Evolutionary conservation across 1,284 basidiomycete species (phyloP).

Genomic region (Pseudozyma sp.): DNA sequence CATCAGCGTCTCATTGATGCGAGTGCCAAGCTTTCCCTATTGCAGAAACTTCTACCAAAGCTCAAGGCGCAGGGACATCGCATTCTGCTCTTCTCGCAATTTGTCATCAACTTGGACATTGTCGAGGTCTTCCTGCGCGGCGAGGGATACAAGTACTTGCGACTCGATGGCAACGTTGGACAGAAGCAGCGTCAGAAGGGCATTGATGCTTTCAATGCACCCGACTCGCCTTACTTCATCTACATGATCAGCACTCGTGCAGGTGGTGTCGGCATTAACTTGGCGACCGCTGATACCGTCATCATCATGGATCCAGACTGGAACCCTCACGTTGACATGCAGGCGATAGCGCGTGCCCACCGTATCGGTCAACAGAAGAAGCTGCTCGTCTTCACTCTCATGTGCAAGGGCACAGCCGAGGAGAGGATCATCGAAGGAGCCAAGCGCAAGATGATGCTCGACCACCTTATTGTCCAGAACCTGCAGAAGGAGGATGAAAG

Average conservation of each 20-base stretch:
- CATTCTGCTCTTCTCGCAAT: constrained; percentile 65
- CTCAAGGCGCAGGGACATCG: constrained; percentile 67
- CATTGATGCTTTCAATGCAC: constrained; percentile 92
- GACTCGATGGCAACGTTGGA: constrained; percentile 57
- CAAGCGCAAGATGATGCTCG: constrained; percentile 67
- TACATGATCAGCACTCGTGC: constrained; percentile 68
- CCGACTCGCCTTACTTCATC: constrained; percentile 76
- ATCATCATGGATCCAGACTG: constrained; percentile 94
- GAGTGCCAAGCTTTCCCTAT: constrained; percentile 77
- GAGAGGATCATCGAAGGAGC: constrained; percentile 68
- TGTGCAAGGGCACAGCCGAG: constrained; percentile 69
- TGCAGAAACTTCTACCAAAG: constrained; percentile 66
- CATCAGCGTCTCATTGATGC: constrained; percentile 85
- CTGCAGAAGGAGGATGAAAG: constrained; percentile 57
- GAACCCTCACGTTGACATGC: constrained; percentile 84
- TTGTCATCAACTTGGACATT: constrained; percentile 68
- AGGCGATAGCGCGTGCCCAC: constrained; percentile 91
- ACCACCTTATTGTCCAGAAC: constrained; percentile 68
- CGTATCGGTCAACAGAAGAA: constrained; percentile 72
- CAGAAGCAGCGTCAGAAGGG: constrained; percentile 57
- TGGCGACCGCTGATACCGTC: constrained; percentile 81
- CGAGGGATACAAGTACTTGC: constrained; percentile 65
- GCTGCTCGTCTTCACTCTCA: constrained; percentile 69
- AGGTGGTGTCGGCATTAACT: constrained; percentile 71
- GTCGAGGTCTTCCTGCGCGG: constrained; percentile 67